Percentiles rank a stretch among this genome's conserved stretches.
Evolutionary conservation across 192 early-diverging fungal genomes (phyloP).

Genomic region (Coemansia sp.): DNA sequence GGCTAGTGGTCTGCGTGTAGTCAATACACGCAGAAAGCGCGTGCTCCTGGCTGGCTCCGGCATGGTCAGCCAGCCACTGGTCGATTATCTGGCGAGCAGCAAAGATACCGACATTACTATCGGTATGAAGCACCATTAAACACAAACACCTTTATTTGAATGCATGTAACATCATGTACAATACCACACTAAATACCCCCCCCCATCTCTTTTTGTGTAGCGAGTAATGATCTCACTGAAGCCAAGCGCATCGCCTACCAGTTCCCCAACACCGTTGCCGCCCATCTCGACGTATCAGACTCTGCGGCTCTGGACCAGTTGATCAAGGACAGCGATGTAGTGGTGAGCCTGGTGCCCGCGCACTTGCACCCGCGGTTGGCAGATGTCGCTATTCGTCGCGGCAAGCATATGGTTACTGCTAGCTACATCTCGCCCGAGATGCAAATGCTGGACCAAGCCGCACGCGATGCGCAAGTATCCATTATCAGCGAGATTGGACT

Average conservation of each 20-base stretch:
- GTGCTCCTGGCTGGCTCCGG: slow-evolving; percentile 85
- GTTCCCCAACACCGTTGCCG: slow-evolving; percentile 60
- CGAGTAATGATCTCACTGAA: slow-evolving; percentile 73
- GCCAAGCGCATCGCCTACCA: slow-evolving; percentile 66
- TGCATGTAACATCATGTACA: neutral
- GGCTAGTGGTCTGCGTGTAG: slow-evolving; percentile 41
- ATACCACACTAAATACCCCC: slow-evolving; percentile 38
- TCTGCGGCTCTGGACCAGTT: slow-evolving; percentile 56
- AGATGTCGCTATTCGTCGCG: slow-evolving; percentile 70
- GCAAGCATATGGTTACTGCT: slow-evolving; percentile 94
- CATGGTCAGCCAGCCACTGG: slow-evolving; percentile 87
- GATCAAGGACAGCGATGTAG: slow-evolving; percentile 76
- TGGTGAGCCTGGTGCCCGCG: slow-evolving; percentile 88
- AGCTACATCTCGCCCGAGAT: slow-evolving; percentile 95
- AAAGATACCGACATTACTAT: slow-evolving; percentile 50
- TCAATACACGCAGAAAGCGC: slow-evolving; percentile 43
- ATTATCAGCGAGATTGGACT: slow-evolving; percentile 98
- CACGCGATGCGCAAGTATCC: slow-evolving; percentile 76
- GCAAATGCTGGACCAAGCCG: slow-evolving; percentile 69
- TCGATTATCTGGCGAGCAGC: slow-evolving; percentile 77
- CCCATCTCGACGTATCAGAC: slow-evolving; percentile 72
- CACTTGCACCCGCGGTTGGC: slow-evolving; percentile 60
- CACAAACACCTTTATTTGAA: neutral
- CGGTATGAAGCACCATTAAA: slow-evolving; percentile 23
- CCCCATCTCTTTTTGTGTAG: slow-evolving; percentile 58